Percentiles rank a stretch among this genome's conserved stretches.
Conservation (phyloP, 768 basidiomycete species). For the Coprinellus aureogranulatus region DNA sequence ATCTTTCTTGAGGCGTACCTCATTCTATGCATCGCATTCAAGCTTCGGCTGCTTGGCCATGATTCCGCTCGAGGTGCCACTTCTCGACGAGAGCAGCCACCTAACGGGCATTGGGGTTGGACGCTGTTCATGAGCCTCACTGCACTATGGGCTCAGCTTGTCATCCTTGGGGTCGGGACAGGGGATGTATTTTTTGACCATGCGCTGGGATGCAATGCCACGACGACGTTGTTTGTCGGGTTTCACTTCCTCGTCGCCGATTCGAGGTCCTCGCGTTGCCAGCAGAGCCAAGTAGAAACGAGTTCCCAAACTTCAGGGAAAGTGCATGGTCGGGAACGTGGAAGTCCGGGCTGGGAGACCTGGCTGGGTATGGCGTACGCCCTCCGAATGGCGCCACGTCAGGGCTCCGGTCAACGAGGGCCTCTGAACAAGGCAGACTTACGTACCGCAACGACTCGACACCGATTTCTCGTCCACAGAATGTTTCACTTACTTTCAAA, state of each 20-base stretch:
- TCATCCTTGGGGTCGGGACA: background rate
- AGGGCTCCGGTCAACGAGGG: background rate
- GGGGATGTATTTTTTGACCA: slow-evolving; percentile 4
- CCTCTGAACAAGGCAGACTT: too few species aligned
- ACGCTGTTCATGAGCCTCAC: background rate
- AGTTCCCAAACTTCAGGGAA: too few species aligned
- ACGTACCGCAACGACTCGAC: background rate
- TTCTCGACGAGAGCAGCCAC: too few species aligned
- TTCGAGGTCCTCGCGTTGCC: too few species aligned
- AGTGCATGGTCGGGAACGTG: too few species aligned
- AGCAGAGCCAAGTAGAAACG: too few species aligned
- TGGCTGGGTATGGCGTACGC: background rate
- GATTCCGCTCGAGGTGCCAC: background rate
- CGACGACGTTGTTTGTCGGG: background rate
- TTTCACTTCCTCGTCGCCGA: background rate
- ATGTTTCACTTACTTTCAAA: background rate
- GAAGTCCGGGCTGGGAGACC: background rate
- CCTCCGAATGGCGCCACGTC: background rate
- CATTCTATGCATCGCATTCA: background rate
- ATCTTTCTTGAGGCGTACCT: background rate
- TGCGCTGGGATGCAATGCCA: background rate
- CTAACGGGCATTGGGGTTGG: background rate
- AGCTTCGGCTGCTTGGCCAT: background rate
- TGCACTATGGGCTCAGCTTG: background rate
- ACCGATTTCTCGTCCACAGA: background rate